A percentile compares a stretch with the other conserved stretches of the same genome.
Conservation (phyloP, 2,329 filamentous ascomycete genomes). For the Apiospora koreana region DNA sequence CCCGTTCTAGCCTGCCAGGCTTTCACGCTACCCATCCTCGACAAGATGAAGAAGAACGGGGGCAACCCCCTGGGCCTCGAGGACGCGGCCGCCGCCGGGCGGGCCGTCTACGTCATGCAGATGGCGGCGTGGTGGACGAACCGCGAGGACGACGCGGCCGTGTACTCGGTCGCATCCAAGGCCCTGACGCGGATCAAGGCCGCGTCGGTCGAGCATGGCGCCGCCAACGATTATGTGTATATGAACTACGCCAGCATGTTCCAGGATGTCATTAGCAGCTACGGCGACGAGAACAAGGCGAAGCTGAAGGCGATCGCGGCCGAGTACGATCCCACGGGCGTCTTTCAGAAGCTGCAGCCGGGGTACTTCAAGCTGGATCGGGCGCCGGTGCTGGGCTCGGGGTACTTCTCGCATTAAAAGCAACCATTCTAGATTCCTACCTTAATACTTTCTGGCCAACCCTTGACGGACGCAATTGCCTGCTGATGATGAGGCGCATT, state of each 20-base stretch:
- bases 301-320: not conserved
- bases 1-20: slow-evolving; percentile 32
- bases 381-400: not conserved
- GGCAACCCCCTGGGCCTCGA: slow-evolving; percentile 39
- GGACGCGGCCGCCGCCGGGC: slow-evolving; percentile 24
- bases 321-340: not conserved
- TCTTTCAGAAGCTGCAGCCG: slow-evolving; percentile 5
- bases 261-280: slow-evolving; percentile 3
- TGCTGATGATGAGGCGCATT: no score
- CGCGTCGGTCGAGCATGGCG: slow-evolving; percentile 16
- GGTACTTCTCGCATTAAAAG: not conserved
- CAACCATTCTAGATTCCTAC: not conserved
- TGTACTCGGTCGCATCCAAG: slow-evolving; percentile 21
- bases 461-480: no score
- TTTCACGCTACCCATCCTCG: slow-evolving; percentile 38
- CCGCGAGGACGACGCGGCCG: slow-evolving; percentile 20
- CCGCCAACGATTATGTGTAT: slow-evolving; percentile 19
- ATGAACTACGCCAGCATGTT: slow-evolving; percentile 11
- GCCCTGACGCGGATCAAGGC: slow-evolving; percentile 22
- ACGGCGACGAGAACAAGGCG: not conserved
- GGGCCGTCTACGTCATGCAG: slow-evolving; percentile 23
- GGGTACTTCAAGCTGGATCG: slow-evolving; percentile 9
- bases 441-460: no score
- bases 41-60: slow-evolving; percentile 37
- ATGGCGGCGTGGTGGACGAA: slow-evolving; percentile 25